Percentiles rank a stretch among this genome's conserved stretches.
phyloP scores from a whole-genome alignment of 148 eudicot genomes.

The Chenopodium quinoa region DNA sequence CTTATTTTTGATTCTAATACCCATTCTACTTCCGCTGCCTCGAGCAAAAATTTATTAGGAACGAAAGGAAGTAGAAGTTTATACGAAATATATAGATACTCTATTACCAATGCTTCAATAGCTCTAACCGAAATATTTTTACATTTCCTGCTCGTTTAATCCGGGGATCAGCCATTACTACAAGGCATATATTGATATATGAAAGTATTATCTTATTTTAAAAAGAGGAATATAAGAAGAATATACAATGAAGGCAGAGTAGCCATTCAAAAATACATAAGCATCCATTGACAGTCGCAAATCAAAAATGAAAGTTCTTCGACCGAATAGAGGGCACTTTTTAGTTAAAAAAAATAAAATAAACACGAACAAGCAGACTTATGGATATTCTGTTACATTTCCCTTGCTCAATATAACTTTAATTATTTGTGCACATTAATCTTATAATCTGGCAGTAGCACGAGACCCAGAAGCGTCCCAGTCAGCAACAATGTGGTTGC shows the following conservation, averaged over 20 bases:
- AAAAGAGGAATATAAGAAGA: constrained; percentile 1
- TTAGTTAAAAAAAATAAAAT: not conserved
- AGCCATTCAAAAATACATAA: constrained; percentile 34
- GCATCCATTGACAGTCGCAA: constrained; percentile 31
- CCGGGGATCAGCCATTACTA: not conserved
- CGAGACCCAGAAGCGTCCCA: constrained; percentile 68
- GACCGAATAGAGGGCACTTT: constrained; percentile 18
- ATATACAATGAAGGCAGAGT: constrained; percentile 44
- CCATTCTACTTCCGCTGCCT: too few species aligned
- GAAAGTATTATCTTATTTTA: too few species aligned
- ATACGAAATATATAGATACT: too few species aligned
- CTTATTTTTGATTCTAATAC: too few species aligned
- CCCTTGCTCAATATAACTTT: constrained; percentile 28
- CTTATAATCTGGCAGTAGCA: constrained; percentile 49
- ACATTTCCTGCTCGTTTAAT: not conserved
- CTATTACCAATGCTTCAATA: too few species aligned
- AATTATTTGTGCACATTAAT: not conserved
- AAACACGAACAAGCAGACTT: constrained; percentile 2
- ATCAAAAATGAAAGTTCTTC: constrained; percentile 23
- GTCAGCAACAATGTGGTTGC: constrained; percentile 65
- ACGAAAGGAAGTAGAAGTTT: too few species aligned
- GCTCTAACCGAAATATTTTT: too few species aligned
- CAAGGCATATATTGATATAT: not conserved
- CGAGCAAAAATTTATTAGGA: too few species aligned
- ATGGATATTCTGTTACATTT: constrained; percentile 10